These are phyloP conservation scores for Phytopythium boreale DNA, from an alignment of 352 stramenopile genomes.

Conservation along the genomic window DNA sequence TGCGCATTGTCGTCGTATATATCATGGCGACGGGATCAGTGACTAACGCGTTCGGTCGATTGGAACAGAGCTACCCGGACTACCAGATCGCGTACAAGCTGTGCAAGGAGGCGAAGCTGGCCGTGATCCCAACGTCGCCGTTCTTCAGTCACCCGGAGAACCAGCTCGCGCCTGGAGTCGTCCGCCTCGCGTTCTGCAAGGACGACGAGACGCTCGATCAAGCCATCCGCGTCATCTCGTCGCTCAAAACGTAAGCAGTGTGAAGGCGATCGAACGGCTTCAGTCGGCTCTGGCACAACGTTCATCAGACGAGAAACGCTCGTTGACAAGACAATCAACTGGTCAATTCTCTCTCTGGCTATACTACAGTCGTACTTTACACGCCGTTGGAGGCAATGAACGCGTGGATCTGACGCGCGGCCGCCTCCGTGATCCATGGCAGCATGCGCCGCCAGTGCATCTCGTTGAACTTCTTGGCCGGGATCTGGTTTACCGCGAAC, in stretches of 20 bases:
- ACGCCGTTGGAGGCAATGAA: conserved; percentile 31
- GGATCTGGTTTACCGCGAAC: conserved; percentile 52
- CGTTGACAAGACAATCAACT: background rate
- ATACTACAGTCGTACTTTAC: conserved; percentile 6
- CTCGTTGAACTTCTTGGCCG: conserved; percentile 76
- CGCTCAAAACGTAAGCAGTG: conserved; percentile 25
- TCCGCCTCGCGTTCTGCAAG: conserved; percentile 97
- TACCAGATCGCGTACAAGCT: conserved; percentile 90
- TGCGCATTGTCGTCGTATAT: background rate
- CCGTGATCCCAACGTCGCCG: conserved; percentile 91
- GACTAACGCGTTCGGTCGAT: background rate
- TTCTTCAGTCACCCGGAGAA: conserved; percentile 91
- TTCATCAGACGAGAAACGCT: background rate
- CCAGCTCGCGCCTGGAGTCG: conserved; percentile 65
- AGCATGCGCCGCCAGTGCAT: conserved; percentile 88
- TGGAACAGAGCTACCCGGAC: conserved; percentile 69
- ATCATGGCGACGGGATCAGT: too few relatives aligned
- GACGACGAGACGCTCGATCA: conserved; percentile 91
- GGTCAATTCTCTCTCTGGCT: background rate
- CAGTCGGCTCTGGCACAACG: too few relatives aligned
- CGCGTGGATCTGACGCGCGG: conserved; percentile 45
- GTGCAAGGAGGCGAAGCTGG: conserved; percentile 89
- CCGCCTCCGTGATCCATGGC: conserved; percentile 64
- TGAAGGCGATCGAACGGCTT: background rate
- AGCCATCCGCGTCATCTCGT: conserved; percentile 77